Evolutionary conservation across 345 rosid genomes (phyloP), one percentile per base, ranked within the genome.

Genomic region (Jatropha curcas): DNA sequence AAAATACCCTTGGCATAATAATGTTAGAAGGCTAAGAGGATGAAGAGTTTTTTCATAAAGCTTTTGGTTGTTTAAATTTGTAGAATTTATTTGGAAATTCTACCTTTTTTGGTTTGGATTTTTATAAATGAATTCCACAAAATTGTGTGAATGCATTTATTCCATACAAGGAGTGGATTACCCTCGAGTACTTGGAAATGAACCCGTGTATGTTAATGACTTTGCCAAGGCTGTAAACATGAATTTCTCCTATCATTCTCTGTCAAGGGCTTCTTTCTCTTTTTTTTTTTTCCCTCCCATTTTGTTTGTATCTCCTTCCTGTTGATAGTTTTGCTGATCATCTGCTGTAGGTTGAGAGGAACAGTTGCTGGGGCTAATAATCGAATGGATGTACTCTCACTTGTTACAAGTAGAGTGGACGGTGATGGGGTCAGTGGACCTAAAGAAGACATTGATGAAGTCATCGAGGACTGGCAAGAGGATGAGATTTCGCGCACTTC

Each of bases 371-470:
- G 98, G 68, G 97, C 98, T 3, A 90, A 92, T 82, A 94, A 92
- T 70, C 80, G 97, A 65, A 86, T 94, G 98, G 98, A 94, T 85
- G 71, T 90, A 50, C 84, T 92, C 68, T 84, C 98, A 52, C 98
- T 94, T 45, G 91, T 89, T 73, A 94, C 97, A 9, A 89, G 97
- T 62, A 95, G 89, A 65, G 88, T 94, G 76, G 78, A 85, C 73
- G 81, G 82, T 24, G 77, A 78, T 24, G 97, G 92, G 81, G 80
- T 78, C 58, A 79, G 53, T 73, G 90, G 80, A 10, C 83, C 77
- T 10, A 92, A 88, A 39, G 94, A 89, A 67, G 91, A 89, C 80
- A 81, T 94, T 69, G 89, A 90, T 74, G 94, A 92, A 24, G 67
- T 81, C 16, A 88, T 87, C 51, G 98, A 90, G 71, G 84, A 84